phyloP scores from a whole-genome alignment of 768 basidiomycete species.

The Phlegmacium glaucopus region DNA sequence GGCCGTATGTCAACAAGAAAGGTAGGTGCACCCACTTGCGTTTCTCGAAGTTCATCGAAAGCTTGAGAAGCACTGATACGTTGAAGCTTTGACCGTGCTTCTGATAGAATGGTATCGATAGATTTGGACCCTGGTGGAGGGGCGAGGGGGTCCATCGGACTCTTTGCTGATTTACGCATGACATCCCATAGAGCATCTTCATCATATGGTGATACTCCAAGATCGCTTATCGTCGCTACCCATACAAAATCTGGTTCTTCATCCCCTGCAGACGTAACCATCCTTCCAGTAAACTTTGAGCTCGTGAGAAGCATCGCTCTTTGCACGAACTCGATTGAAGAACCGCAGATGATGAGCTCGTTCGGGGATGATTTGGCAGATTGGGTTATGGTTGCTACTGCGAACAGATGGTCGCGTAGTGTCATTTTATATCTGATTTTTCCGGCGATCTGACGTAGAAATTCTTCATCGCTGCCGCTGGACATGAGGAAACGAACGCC shows the following conservation, averaged over 20 bases:
- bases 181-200: constrained; percentile 68
- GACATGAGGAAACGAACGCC: constrained; percentile 62
- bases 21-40: constrained; percentile 53
- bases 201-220: constrained; percentile 57
- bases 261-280: constrained; percentile 34
- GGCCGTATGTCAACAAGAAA: constrained; percentile 80
- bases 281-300: constrained; percentile 68
- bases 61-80: constrained; percentile 61
- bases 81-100: constrained; percentile 61
- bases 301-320: constrained; percentile 62
- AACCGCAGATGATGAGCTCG: constrained; percentile 56
- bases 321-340: constrained; percentile 54
- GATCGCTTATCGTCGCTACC: constrained; percentile 50
- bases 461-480: constrained; percentile 51
- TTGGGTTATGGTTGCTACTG: constrained; percentile 46
- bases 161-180: constrained; percentile 56
- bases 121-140: constrained; percentile 66
- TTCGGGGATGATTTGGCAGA: constrained; percentile 27
- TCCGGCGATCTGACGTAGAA: constrained; percentile 53
- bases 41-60: constrained; percentile 53
- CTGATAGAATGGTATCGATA: constrained; percentile 53
- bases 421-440: constrained; percentile 40
- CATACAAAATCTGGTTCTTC: constrained; percentile 18
- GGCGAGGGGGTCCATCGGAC: constrained; percentile 55
- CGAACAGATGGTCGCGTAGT: constrained; percentile 47